Base-by-base conservation (phyloP, 306 rosid genomes). In the Glycine latifolia region DNA sequence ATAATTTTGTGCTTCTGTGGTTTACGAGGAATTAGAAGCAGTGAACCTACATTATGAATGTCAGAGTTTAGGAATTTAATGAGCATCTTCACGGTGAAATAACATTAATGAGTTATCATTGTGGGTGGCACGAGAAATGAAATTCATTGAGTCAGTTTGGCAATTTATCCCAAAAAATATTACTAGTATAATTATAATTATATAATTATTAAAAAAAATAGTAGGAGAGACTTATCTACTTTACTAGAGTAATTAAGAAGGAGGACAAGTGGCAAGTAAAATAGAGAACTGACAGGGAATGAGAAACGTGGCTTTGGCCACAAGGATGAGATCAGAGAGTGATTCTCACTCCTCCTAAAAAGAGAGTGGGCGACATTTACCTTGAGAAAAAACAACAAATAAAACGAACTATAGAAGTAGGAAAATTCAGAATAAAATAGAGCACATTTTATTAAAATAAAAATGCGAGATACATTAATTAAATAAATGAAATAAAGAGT, bases 261-360 rank as follows among this genome's bases (percentile, higher is more conserved):
- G 44, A 75, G 41, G 83, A 86, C 89, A 83, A 80, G 75, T 83
- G 87, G 83, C 75, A 76, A 76, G 43, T 73, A 46, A 76, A 76
- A 10, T 44, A 7, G 68, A 70, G 33, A 76, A 80, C 8, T 71
- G 75, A 44, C 69, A 77, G 53, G 4, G 69, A 79, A 79, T 73
- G 74, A 69, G 81, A 67, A 68, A 70, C 60, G 67, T 84, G 84
- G 67, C 73, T 80, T 84, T 26, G 31, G 31, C 31, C 31, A 26
- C 31, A 26, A 26, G 31, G 31, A 26, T 26, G 31, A 0, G 31
- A 26, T 26, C 31, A 20, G 20, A 20, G 20, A 20, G 20, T 20
- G 20, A 20, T 20, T 20, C 20, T 20, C 20, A 20, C 20, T 20
- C 20, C 20, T 20, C 20, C 20, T 20, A 20, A 20, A 20, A 26